Conservation (phyloP, 768 basidiomycete genomes). For the Lanmaoa rubissima region DNA sequence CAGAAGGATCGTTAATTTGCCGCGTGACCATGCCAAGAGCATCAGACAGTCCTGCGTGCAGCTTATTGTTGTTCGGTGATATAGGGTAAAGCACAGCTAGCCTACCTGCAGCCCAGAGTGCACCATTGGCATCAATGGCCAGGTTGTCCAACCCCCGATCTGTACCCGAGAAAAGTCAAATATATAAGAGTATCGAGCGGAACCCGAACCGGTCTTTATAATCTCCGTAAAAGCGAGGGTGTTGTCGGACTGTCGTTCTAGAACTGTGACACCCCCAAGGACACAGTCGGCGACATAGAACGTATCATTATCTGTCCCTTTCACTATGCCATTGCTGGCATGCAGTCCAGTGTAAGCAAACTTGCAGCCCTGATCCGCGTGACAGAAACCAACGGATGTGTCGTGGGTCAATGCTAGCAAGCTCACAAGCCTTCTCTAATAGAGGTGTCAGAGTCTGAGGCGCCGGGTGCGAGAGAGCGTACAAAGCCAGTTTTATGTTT, state of each 20-base stretch:
- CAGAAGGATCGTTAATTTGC: slow-evolving; percentile 44
- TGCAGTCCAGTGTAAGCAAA: slow-evolving; percentile 49
- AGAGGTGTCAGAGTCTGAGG: not conserved
- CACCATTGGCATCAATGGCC: slow-evolving; percentile 55
- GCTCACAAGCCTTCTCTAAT: slow-evolving; percentile 22
- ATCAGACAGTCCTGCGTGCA: slow-evolving; percentile 42
- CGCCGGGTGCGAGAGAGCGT: slow-evolving; percentile 20
- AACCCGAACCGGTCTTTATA: slow-evolving; percentile 48
- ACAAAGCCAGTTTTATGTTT: slow-evolving; percentile 53
- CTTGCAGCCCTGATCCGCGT: slow-evolving; percentile 59
- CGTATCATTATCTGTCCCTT: slow-evolving; percentile 51
- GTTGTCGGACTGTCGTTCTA: slow-evolving; percentile 60
- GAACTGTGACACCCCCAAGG: slow-evolving; percentile 46
- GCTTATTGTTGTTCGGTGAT: not conserved
- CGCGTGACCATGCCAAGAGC: slow-evolving; percentile 32
- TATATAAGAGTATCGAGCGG: slow-evolving; percentile 1
- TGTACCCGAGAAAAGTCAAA: slow-evolving; percentile 19
- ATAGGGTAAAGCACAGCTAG: not conserved
- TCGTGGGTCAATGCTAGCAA: slow-evolving; percentile 34
- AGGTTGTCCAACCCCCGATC: slow-evolving; percentile 62
- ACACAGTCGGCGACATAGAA: slow-evolving; percentile 55
- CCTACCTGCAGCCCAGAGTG: slow-evolving; percentile 61
- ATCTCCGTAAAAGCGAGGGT: slow-evolving; percentile 52
- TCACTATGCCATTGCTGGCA: slow-evolving; percentile 61
- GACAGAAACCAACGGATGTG: slow-evolving; percentile 64